These are phyloP conservation scores for Colletotrichum graminicola DNA, from an alignment of 2,329 filamentous ascomycete genomes.

Conservation along the genomic window DNA sequence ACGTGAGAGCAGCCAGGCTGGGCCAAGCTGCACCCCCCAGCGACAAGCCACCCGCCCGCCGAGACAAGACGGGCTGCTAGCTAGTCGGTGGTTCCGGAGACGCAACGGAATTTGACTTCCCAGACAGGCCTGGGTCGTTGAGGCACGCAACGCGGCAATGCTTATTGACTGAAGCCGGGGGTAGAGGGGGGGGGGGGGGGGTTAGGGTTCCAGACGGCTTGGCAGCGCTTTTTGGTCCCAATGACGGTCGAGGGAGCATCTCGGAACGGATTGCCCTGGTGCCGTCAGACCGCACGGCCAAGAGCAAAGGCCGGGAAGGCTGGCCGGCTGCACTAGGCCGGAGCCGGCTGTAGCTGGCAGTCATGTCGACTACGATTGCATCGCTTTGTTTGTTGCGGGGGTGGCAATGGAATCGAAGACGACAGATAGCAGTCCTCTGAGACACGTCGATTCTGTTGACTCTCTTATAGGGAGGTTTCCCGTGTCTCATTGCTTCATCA, in stretches of 20 bases:
- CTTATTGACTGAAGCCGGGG: slow-evolving; percentile 1
- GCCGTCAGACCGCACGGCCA: neutral
- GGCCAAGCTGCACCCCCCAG: neutral
- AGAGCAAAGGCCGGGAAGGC: neutral
- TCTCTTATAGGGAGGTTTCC: neutral
- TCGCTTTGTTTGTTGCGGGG: neutral
- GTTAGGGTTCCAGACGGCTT: neutral
- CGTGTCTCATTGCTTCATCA: slow-evolving; percentile 11
- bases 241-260: neutral
- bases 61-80: neutral
- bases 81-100: neutral
- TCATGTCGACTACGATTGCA: slow-evolving; percentile 9
- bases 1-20: slow-evolving; percentile 17
- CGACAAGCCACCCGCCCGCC: slow-evolving; percentile 16
- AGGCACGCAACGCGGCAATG: slow-evolving; percentile 8
- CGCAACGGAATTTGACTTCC: neutral
- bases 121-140: neutral
- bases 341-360: slow-evolving; percentile 17
- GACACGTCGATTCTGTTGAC: neutral
- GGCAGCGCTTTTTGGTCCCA: slow-evolving; percentile 2
- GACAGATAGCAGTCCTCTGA: neutral
- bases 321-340: slow-evolving; percentile 11
- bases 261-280: too few relatives aligned
- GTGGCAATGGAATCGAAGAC: slow-evolving; percentile 13
- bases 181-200: too few relatives aligned